Evolutionary conservation across 768 basidiomycete genomes (phyloP).

Genomic region (Tricholoma matsutake): DNA sequence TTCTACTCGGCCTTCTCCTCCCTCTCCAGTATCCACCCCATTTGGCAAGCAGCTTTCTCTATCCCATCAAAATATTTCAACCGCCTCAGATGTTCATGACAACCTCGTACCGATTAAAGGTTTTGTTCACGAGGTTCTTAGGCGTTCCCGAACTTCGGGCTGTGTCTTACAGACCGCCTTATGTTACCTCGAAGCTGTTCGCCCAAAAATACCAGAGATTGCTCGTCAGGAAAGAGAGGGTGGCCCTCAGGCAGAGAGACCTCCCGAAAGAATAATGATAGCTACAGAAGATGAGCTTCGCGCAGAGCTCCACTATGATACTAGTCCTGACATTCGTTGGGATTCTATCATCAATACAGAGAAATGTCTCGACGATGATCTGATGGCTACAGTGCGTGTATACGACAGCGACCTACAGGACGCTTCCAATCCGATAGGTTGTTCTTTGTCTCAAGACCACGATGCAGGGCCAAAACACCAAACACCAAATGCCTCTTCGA

Average conservation of each 20-base stretch:
- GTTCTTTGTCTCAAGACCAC: neutral
- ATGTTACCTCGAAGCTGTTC: slow-evolving; percentile 85
- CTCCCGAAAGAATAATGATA: slow-evolving; percentile 39
- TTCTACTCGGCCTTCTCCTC: slow-evolving; percentile 31
- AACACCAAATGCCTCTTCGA: neutral
- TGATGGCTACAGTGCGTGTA: slow-evolving; percentile 44
- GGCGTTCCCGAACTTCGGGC: slow-evolving; percentile 82
- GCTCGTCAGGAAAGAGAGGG: slow-evolving; percentile 47
- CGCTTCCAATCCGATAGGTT: slow-evolving; percentile 15
- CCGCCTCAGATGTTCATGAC: slow-evolving; percentile 23
- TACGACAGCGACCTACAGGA: slow-evolving; percentile 25
- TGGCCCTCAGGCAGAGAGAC: slow-evolving; percentile 37
- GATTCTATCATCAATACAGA: slow-evolving; percentile 13
- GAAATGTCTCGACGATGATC: slow-evolving; percentile 19
- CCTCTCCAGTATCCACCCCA: slow-evolving; percentile 23
- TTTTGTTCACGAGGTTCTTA: slow-evolving; percentile 87
- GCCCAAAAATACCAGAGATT: slow-evolving; percentile 64
- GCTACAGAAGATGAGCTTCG: slow-evolving; percentile 46
- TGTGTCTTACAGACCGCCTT: slow-evolving; percentile 83
- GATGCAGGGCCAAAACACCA: neutral
- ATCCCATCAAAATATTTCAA: slow-evolving; percentile 16
- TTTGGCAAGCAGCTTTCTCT: slow-evolving; percentile 10
- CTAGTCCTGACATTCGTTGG: neutral
- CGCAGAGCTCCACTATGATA: slow-evolving; percentile 27
- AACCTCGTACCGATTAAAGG: slow-evolving; percentile 59